Percentiles rank a stretch among this genome's conserved stretches.
These are phyloP conservation scores for Groenewaldozyma salmanticensis DNA, from an alignment of 805 yeast genomes.

Conservation along the genomic window DNA sequence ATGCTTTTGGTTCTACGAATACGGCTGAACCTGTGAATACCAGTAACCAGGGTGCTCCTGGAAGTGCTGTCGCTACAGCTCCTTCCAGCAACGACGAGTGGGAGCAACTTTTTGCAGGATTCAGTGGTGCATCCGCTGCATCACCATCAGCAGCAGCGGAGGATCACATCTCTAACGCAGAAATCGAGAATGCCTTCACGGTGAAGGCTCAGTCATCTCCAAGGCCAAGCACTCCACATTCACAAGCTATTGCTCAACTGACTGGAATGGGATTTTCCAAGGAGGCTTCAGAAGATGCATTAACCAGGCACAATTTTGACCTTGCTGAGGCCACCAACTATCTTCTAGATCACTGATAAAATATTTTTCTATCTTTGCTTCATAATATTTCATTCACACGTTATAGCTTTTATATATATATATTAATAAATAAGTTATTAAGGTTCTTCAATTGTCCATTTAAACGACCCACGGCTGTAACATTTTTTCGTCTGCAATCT, in stretches of 20 bases:
- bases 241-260: slow-evolving; percentile 62
- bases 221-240: slow-evolving; percentile 23
- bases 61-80: slow-evolving; percentile 6
- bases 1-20: slow-evolving; percentile 3
- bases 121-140: slow-evolving; percentile 36
- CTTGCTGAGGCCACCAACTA: slow-evolving; percentile 81
- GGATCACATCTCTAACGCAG: slow-evolving; percentile 8
- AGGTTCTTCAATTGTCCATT: no score
- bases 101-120: slow-evolving; percentile 90
- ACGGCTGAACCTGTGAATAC: not conserved
- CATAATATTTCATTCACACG: no score
- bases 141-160: slow-evolving; percentile 8
- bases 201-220: slow-evolving; percentile 9
- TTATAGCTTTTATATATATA: no score
- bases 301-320: slow-evolving; percentile 61
- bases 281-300: slow-evolving; percentile 56
- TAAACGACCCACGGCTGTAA: not conserved
- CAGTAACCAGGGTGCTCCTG: not conserved
- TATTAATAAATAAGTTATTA: not conserved
- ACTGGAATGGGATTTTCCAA: slow-evolving; percentile 83
- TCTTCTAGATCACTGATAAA: slow-evolving; percentile 42
- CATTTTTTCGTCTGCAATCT: not conserved
- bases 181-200: slow-evolving; percentile 16
- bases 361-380: no score
- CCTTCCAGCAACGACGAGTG: slow-evolving; percentile 56